phyloP scores from a whole-genome alignment of 2,329 filamentous ascomycete genomes.

The Fusarium redolens region DNA sequence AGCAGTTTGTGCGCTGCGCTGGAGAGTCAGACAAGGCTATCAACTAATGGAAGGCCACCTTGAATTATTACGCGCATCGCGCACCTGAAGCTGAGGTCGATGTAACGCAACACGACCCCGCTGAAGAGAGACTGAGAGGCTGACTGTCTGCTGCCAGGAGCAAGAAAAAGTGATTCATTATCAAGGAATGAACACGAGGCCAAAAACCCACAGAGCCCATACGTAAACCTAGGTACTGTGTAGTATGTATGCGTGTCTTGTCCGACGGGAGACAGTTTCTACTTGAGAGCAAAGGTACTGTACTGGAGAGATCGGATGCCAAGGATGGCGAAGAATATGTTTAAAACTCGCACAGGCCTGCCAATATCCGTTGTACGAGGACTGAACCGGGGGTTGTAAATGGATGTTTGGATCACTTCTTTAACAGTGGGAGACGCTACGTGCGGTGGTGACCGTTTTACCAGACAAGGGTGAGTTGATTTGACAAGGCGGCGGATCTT shows the following conservation, averaged over 20 bases:
- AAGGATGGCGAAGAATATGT: slow-evolving; percentile 30
- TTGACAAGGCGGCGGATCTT: slow-evolving; percentile 21
- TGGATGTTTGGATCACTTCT: slow-evolving; percentile 35
- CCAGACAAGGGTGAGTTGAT: slow-evolving; percentile 36
- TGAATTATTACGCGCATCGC: slow-evolving; percentile 24
- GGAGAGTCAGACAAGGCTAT: slow-evolving; percentile 11
- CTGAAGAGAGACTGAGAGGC: slow-evolving; percentile 6
- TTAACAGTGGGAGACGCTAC: slow-evolving; percentile 36
- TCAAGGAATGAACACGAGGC: neutral
- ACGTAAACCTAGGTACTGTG: neutral
- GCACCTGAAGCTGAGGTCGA: slow-evolving; percentile 47
- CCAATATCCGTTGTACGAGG: slow-evolving; percentile 25
- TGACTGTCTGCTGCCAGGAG: slow-evolving; percentile 15
- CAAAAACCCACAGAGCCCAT: neutral
- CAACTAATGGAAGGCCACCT: slow-evolving; percentile 1
- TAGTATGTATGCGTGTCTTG: neutral
- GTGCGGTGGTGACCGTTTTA: slow-evolving; percentile 44
- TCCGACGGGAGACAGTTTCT: slow-evolving; percentile 15
- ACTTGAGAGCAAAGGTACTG: neutral
- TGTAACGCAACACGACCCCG: slow-evolving; percentile 43
- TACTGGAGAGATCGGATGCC: slow-evolving; percentile 43
- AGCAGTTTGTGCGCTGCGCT: slow-evolving; percentile 3
- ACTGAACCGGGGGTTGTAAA: slow-evolving; percentile 2
- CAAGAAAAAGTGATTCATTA: slow-evolving; percentile 7
- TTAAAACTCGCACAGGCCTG: slow-evolving; percentile 33